Evolutionary conservation across 441 rosid species (phyloP), one percentile per base, ranked within the genome.

Genomic region (Brassica hybrid): DNA sequence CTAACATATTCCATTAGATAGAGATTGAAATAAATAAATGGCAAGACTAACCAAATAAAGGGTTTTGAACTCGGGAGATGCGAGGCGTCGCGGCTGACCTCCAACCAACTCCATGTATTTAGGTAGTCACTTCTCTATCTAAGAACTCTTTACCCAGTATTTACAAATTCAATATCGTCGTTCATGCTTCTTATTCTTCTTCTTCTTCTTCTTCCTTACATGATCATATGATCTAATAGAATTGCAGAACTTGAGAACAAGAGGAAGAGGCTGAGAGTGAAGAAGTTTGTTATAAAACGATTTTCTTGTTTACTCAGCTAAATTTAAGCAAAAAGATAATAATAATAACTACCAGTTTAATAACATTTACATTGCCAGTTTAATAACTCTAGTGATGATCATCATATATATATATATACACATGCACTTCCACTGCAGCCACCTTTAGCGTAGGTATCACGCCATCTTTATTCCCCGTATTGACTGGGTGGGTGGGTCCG

Each of bases 11-110:
- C 63, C 16, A 58, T 21, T 23, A 11, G 30, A 54, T 36, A 25
- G 30, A 61, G 32, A 69, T 8, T 54, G 58, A 16, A 54, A 54
- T 54, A 3, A 16, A 54, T 54, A 7, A 54, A 54, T 17, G 58
- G 48, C 3, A 73, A 57, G 45, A 68, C 82, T 74, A 74, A 79
- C 82, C 82, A 79, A 30, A 57, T 79, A 19, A 69, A 79, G 57
- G 25, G 10, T 74, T 69, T 79, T 79, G 72, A 4, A 12, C 36
- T n/a, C 30, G 32, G 78, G 78, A 1, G 66, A 73, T 62, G 78
- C 45, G 56, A 68, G 75, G 14, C 72, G 34, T 11, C n/a, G 56
- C 67, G 12, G 32, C 10, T 38, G 66, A 54, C 36, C 54, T 74
- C 78, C 75, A 74, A 56, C 21, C 52, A 69, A 18, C 27, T 79